Evolutionary conservation across 2,329 filamentous ascomycete genomes (phyloP), one percentile per base, ranked within the genome.

Genomic region (Ascosphaera apis): DNA sequence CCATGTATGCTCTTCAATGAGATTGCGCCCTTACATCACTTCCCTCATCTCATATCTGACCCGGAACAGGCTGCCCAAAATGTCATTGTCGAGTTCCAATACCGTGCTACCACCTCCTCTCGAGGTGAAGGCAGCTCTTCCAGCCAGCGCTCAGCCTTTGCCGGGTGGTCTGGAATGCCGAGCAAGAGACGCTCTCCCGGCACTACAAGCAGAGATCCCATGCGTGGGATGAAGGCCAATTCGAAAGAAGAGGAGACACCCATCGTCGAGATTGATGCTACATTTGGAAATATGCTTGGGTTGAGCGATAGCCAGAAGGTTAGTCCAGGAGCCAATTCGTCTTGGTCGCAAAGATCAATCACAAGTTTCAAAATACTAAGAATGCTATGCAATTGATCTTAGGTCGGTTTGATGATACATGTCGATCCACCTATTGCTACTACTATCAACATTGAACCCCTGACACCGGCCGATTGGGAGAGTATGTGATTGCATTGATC

Each of bases 151-250:
- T 91, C 80, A 34, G 65, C 91, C 47, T 98, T 78, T 52, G 65
- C 91, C 40, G 88, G 88, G 53, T 98, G 88, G 88, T 93, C 88
- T 8, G 88, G 88, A 46, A 91, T 98, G 81, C 78, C 83, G 44
- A 93, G 84, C 62, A 91, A 84, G 65, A 72, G 80, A 49, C 78
- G 73, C 53, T 70, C 74, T 9, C 69, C 80, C n/a, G 30, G 30
- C 12, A 66, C 84, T 18, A 71, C 88, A 18, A 67, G 70, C 38
- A 72, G 76, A 44, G 78, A 88, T 49, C 77, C 80, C 1, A 66
- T 83, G 45, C 69, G 61, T 44, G 64, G 67, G 15, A 59, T 60
- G 23, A 63, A 72, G 41, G 30, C n/a, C 30, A 17, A 12, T n/a
- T 53, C 58, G 9, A 66, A 73, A 47, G 80, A 88, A 41, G 78